phyloP scores from a whole-genome alignment of 805 yeast species.

The Kluyveromyces siamensis region DNA sequence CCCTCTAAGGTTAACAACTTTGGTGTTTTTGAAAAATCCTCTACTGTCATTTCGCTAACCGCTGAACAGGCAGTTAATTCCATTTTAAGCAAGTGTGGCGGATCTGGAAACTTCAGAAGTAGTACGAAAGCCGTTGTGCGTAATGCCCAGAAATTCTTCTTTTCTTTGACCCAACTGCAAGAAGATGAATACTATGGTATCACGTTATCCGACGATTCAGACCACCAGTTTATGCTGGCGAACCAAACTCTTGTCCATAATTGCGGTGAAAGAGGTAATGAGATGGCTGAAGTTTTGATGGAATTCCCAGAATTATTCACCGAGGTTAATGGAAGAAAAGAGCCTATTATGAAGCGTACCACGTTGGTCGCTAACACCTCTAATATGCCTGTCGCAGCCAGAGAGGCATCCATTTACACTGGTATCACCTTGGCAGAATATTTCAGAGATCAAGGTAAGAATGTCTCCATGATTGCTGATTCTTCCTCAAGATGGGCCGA shows the following conservation, averaged over 20 bases:
- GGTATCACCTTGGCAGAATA: slow-evolving; percentile 98
- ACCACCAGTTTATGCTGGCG: slow-evolving; percentile 36
- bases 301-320: slow-evolving; percentile 97
- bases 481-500: slow-evolving; percentile 99
- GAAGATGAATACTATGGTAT: slow-evolving; percentile 36
- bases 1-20: slow-evolving; percentile 6
- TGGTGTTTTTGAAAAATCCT: slow-evolving; percentile 3
- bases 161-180: slow-evolving; percentile 21
- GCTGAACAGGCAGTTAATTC: neutral
- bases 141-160: slow-evolving; percentile 21
- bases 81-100: slow-evolving; percentile 4
- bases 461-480: slow-evolving; percentile 99
- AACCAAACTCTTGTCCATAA: slow-evolving; percentile 21
- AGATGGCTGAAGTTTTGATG: slow-evolving; percentile 99
- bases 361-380: slow-evolving; percentile 97
- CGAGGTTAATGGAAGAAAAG: slow-evolving; percentile 85
- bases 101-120: slow-evolving; percentile 3
- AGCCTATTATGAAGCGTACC: slow-evolving; percentile 99
- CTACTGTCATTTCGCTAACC: slow-evolving; percentile 12
- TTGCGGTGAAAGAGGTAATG: slow-evolving; percentile 91
- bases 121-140: slow-evolving; percentile 9
- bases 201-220: slow-evolving; percentile 32
- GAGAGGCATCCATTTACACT: slow-evolving; percentile 98
- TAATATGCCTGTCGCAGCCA: slow-evolving; percentile 99
- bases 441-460: slow-evolving; percentile 99